phyloP scores from a whole-genome alignment of 345 rosid genomes.

The Raphanus raphanistrum region DNA sequence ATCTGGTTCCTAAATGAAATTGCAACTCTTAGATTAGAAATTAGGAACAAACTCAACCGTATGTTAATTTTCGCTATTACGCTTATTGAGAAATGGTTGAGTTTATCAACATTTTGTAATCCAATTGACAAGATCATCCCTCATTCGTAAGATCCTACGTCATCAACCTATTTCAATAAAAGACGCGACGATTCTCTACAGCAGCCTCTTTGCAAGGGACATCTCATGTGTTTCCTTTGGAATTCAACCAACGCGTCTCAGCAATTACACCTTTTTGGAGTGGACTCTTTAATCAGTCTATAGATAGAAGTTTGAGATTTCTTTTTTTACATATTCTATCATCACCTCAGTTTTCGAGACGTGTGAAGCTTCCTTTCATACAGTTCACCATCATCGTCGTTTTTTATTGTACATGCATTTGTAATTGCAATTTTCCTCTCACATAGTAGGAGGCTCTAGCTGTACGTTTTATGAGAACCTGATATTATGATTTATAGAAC shows the following conservation, averaged over 20 bases:
- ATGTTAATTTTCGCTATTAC: too few relatives aligned
- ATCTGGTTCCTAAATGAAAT: too few relatives aligned
- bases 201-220: background rate
- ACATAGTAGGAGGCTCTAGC: background rate
- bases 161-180: background rate
- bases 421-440: background rate
- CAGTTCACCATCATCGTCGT: too few relatives aligned
- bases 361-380: too few relatives aligned
- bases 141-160: background rate
- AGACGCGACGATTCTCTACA: background rate
- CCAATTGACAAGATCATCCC: background rate
- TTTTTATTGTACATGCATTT: background rate
- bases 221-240: background rate
- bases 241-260: background rate
- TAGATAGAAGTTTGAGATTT: background rate
- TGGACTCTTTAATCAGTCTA: background rate
- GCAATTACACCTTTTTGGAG: background rate
- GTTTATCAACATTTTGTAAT: background rate
- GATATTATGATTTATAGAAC: too few relatives aligned
- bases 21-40: too few relatives aligned
- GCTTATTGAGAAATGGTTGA: too few relatives aligned
- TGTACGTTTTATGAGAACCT: too few relatives aligned
- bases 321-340: background rate
- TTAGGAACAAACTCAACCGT: too few relatives aligned
- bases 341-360: too few relatives aligned